Percentiles rank a stretch among this genome's conserved stretches.
These are phyloP conservation scores for Taphrina flavorubra DNA, from an alignment of 1,139 yeast species.

Conservation along the genomic window DNA sequence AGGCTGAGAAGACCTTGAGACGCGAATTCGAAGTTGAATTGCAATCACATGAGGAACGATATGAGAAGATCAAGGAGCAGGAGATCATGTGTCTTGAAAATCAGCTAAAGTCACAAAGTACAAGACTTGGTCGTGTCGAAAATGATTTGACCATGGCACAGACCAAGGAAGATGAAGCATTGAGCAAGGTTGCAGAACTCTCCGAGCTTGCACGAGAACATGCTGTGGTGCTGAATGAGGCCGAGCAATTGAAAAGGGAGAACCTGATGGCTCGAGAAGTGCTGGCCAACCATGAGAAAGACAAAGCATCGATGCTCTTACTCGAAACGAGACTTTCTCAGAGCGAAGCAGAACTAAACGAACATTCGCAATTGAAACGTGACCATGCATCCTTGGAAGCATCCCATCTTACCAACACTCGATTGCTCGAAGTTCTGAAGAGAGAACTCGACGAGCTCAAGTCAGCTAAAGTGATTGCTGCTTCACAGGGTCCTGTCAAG, in stretches of 20 bases:
- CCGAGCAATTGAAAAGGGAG: not conserved
- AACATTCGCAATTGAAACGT: not conserved
- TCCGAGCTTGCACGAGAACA: not conserved
- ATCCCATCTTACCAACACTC: not conserved
- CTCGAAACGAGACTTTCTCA: not conserved
- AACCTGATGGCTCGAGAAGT: not conserved
- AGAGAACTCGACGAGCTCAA: not conserved
- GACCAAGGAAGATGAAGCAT: not conserved
- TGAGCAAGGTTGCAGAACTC: not conserved
- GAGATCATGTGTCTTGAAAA: constrained; percentile 16
- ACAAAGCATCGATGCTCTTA: not conserved
- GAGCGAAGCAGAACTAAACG: not conserved
- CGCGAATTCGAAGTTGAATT: constrained; percentile 1
- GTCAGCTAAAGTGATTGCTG: not conserved
- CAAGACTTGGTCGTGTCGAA: constrained; percentile 1
- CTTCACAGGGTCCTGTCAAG: not conserved
- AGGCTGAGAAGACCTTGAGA: not conserved
- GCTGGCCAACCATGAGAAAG: not conserved
- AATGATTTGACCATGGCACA: constrained; percentile 2
- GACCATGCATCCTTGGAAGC: not conserved
- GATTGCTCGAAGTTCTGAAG: not conserved
- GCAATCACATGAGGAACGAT: constrained; percentile 6
- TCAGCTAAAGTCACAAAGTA: constrained; percentile 2
- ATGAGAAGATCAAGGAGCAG: constrained; percentile 3
- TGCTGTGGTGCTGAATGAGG: not conserved